These are phyloP conservation scores for Sophora flavescens DNA, from an alignment of 306 rosid species.

Conservation along the genomic window DNA sequence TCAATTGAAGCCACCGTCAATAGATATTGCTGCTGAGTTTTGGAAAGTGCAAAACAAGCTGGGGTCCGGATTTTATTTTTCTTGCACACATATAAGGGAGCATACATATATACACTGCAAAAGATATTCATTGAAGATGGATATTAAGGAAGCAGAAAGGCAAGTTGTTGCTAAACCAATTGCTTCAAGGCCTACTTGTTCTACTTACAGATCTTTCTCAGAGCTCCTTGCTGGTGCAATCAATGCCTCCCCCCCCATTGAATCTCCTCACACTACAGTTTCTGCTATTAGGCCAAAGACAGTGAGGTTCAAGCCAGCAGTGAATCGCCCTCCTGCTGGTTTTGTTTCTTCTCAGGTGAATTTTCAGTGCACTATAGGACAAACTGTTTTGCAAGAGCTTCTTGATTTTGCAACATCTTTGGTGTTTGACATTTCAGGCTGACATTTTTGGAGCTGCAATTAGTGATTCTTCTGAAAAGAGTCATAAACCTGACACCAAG, in stretches of 20 bases:
- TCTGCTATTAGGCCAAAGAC: conserved; percentile 95
- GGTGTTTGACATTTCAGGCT: conserved; percentile 58
- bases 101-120: conserved; percentile 11
- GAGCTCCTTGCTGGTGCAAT: conserved; percentile 89
- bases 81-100: conserved; percentile 31
- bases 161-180: conserved; percentile 86
- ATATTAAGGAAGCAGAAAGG: conserved; percentile 75
- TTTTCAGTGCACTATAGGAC: conserved; percentile 32
- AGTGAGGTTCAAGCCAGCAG: conserved; percentile 77
- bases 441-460: conserved; percentile 54
- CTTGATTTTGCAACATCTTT: conserved; percentile 43
- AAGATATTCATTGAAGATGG: conserved; percentile 57
- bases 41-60: background rate
- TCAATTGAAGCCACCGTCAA: background rate
- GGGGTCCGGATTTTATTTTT: conserved; percentile 8
- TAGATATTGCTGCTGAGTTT: conserved; percentile 11
- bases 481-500: conserved; percentile 55
- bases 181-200: conserved; percentile 86
- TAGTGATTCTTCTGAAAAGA: conserved; percentile 54
- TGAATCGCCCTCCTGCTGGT: conserved; percentile 51
- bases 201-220: conserved; percentile 86
- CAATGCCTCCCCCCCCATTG: conserved; percentile 60
- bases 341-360: conserved; percentile 74
- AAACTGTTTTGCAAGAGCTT: conserved; percentile 34
- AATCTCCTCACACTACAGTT: conserved; percentile 67